These are phyloP conservation scores for Fraxinus cuspidata DNA, from an alignment of 257 asterid genomes.

Conservation along the genomic window DNA sequence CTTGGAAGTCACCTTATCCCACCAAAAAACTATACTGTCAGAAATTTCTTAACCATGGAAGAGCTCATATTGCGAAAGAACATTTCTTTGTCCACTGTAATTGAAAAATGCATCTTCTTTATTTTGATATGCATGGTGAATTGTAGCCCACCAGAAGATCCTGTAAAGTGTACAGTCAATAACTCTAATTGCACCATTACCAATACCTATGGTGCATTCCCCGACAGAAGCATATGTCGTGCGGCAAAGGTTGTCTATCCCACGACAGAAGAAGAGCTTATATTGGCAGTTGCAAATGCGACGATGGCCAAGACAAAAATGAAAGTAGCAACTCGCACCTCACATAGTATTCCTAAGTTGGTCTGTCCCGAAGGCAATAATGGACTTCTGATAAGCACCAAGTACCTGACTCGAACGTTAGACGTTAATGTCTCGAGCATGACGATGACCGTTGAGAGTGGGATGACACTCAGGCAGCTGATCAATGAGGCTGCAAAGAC, in stretches of 20 bases:
- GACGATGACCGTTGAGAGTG: conserved; percentile 64
- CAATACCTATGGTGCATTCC: conserved; percentile 57
- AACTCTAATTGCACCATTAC: conserved; percentile 61
- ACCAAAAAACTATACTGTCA: not conserved
- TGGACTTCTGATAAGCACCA: conserved; percentile 66
- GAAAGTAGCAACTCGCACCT: conserved; percentile 53
- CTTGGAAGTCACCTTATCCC: not conserved
- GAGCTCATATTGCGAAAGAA: too few species aligned
- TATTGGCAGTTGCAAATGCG: conserved; percentile 49
- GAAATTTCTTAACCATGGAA: too few species aligned
- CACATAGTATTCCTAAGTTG: conserved; percentile 70
- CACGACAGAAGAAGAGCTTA: conserved; percentile 42
- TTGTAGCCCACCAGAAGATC: conserved; percentile 57
- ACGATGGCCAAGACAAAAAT: conserved; percentile 36
- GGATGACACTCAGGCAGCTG: conserved; percentile 52
- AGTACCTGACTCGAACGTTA: conserved; percentile 32
- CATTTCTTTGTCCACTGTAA: too few species aligned
- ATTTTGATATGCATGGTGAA: conserved; percentile 3
- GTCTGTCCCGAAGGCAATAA: conserved; percentile 54
- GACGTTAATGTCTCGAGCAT: conserved; percentile 25
- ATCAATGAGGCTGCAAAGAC: conserved; percentile 43
- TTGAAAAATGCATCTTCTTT: not conserved
- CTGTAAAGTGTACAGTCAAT: conserved; percentile 38
- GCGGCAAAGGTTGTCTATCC: conserved; percentile 57
- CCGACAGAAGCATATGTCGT: conserved; percentile 54